Evolutionary conservation across 257 asterid species (phyloP).

Genomic region (Solanum peruvianum): DNA sequence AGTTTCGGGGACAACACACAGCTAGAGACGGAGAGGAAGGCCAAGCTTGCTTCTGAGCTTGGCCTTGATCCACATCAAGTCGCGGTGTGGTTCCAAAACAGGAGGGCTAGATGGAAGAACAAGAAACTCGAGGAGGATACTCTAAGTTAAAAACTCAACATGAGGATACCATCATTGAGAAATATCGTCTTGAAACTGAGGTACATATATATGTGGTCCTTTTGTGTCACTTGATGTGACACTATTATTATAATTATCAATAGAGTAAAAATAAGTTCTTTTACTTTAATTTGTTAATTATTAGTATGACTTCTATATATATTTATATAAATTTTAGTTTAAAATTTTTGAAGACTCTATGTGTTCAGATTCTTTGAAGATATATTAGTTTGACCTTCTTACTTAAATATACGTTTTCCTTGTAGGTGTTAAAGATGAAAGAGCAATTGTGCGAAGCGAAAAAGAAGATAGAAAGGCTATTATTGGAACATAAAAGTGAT

Average conservation of each 20-base stretch:
- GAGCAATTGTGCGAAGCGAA: slow-evolving; percentile 40
- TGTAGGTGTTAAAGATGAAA: slow-evolving; percentile 15
- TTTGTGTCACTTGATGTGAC: not conserved
- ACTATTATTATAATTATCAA: not conserved
- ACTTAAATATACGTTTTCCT: too few relatives aligned
- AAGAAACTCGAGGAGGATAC: slow-evolving; percentile 9
- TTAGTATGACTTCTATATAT: too few relatives aligned
- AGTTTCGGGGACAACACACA: slow-evolving; percentile 36
- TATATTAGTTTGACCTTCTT: too few relatives aligned
- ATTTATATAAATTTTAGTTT: too few relatives aligned
- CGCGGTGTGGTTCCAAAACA: slow-evolving; percentile 14
- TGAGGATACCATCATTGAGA: slow-evolving; percentile 33
- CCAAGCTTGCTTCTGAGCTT: slow-evolving; percentile 8
- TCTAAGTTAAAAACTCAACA: slow-evolving; percentile 25
- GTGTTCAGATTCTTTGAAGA: slow-evolving; percentile 3
- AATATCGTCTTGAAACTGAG: slow-evolving; percentile 66
- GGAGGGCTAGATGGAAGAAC: slow-evolving; percentile 10
- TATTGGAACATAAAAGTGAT: slow-evolving; percentile 10
- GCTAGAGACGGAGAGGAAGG: slow-evolving; percentile 10
- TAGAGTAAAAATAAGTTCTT: too few relatives aligned
- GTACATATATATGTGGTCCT: slow-evolving; percentile 6
- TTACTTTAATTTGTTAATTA: not conserved
- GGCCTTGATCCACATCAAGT: slow-evolving; percentile 15
- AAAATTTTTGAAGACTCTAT: not conserved
- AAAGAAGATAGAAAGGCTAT: slow-evolving; percentile 29